A percentile compares a stretch with the other conserved stretches of the same genome.
These are phyloP conservation scores for Avena eriantha DNA, from an alignment of 176 grass and related monocot species.

Conservation along the genomic window DNA sequence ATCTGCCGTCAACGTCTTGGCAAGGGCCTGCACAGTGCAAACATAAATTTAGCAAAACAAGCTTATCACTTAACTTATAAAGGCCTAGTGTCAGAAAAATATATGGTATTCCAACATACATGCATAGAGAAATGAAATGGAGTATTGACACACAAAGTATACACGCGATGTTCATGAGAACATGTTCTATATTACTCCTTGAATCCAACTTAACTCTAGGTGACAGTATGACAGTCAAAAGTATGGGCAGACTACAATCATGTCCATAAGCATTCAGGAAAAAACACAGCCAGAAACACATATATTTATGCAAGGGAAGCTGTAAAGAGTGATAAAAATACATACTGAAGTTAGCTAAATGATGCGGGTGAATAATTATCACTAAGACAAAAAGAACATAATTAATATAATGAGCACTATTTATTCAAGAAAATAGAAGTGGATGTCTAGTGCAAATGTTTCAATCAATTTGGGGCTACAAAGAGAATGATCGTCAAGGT, in stretches of 20 bases:
- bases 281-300: background rate
- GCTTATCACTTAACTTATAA: background rate
- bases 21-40: constrained; percentile 60
- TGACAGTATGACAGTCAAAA: constrained; percentile 3
- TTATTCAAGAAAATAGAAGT: constrained; percentile 1
- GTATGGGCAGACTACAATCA: background rate
- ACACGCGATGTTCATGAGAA: constrained; percentile 15
- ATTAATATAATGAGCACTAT: background rate
- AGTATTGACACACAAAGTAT: background rate
- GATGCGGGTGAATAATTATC: background rate
- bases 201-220: constrained; percentile 6
- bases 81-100: constrained; percentile 22
- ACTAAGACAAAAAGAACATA: background rate
- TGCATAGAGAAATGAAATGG: constrained; percentile 1
- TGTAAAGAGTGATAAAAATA: background rate
- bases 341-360: background rate
- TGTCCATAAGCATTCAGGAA: background rate
- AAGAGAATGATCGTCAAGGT: background rate
- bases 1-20: constrained; percentile 66
- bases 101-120: constrained; percentile 12
- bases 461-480: background rate
- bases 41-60: constrained; percentile 21
- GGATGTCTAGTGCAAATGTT: background rate
- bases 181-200: constrained; percentile 5
- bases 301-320: constrained; percentile 13